Base-by-base conservation (phyloP, 768 basidiomycete genomes). In the Suillus fuscotomentosus region DNA sequence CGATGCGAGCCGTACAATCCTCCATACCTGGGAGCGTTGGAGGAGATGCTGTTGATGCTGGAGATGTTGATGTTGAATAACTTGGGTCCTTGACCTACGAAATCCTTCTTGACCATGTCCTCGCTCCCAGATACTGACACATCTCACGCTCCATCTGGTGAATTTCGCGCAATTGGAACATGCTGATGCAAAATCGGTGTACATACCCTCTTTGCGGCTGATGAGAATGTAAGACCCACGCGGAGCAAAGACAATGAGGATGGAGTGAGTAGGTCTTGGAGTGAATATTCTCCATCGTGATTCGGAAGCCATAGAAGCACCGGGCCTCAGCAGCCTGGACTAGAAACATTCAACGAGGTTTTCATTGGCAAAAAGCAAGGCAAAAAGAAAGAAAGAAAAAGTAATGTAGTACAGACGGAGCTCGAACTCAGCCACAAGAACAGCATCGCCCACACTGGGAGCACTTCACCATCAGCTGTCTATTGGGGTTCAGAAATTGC, bases 141-240 rank as follows among this genome's bases (percentile, higher is more conserved):
- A 91, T 89, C 71, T 91, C 90, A 1, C 90, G 71, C 72, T 91
- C 90, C 88, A 90, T 91, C 79, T 91, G 89, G 75, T 91, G 91
- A 71, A 91, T 87, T 80, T 91, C 90, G 39, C 85, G 80, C 0
- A 91, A 73, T 3, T 81, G 83, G 70, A 95, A 96, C 86, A 94
- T 89, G 36, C 87, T 27, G 27, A 27, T 27, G 27, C 27, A 27
- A 27, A 27, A 27, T 1, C 27, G 3, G 27, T 27, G 3, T 27
- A 27, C 27, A 27, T 27, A 27, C 27, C 27, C 27, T 27, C 27
- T 27, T 27, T 27, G 27, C 27, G 27, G 27, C 27, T 27, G 27
- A 27, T 3, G 3, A 27, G 27, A 27, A 27, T 27, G 27, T 27
- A 27, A 27, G 27, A 27, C 27, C n/a, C 3, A 3, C 27, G 3